Conservation (phyloP, 495 filamentous ascomycete species). For the Penicilliopsis zonata region DNA sequence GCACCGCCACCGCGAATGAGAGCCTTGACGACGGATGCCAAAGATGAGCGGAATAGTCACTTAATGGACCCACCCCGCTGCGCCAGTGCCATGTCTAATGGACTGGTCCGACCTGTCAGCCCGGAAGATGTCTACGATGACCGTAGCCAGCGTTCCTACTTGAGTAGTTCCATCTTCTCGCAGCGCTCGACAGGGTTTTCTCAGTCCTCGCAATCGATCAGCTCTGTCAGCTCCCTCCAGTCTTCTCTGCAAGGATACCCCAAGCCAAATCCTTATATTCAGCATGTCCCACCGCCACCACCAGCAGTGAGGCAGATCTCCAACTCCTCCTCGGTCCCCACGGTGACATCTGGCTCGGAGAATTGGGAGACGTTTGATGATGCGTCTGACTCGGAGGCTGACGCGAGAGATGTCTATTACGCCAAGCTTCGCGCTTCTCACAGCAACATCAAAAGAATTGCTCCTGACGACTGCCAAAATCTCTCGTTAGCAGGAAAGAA, state of each 20-base stretch:
- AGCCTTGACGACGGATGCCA: conserved; percentile 57
- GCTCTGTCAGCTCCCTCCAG: conserved; percentile 25
- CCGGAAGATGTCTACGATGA: conserved; percentile 86
- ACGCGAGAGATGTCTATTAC: conserved; percentile 64
- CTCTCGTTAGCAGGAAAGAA: conserved; percentile 40
- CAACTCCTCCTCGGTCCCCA: conserved; percentile 50
- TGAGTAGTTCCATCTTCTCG: conserved; percentile 35
- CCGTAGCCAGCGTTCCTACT: conserved; percentile 36
- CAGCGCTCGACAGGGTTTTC: conserved; percentile 28
- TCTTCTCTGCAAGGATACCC: conserved; percentile 27
- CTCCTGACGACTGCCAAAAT: conserved; percentile 42
- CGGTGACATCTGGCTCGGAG: conserved; percentile 65
- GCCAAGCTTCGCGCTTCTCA: conserved; percentile 58
- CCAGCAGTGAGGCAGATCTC: conserved; percentile 58
- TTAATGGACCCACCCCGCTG: conserved; percentile 48
- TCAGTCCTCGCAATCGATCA: conserved; percentile 27
- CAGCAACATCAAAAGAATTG: conserved; percentile 48
- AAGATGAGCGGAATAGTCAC: conserved; percentile 47
- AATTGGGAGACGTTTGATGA: conserved; percentile 95
- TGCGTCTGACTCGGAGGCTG: conserved; percentile 59
- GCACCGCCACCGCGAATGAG: conserved; percentile 86
- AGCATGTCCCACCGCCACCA: conserved; percentile 31
- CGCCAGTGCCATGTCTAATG: conserved; percentile 51
- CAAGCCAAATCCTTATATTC: conserved; percentile 28
- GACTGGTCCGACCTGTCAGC: conserved; percentile 60